Conservation (phyloP, 768 basidiomycete genomes). For the Lentinula guzmanii region DNA sequence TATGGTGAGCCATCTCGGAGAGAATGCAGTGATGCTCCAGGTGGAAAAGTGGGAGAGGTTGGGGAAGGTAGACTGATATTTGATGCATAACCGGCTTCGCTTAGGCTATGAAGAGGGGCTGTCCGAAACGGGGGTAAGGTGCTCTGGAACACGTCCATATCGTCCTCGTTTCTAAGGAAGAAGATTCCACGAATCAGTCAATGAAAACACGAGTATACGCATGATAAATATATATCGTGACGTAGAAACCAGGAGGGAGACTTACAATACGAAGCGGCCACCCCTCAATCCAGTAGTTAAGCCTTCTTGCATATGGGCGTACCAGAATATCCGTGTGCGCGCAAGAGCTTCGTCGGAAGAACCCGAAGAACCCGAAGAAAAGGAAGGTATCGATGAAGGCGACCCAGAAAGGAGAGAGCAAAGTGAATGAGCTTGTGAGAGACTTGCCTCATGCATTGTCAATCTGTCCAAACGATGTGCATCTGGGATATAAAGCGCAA, state of each 20-base stretch:
- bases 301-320: conserved; percentile 81
- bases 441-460: conserved; percentile 73
- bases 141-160: conserved; percentile 66
- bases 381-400: conserved; percentile 25
- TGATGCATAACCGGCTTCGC: conserved; percentile 5
- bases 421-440: conserved; percentile 77
- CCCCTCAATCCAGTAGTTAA: conserved; percentile 77
- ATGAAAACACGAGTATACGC: background rate
- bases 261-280: conserved; percentile 78
- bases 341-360: conserved; percentile 55
- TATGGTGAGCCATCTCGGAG: conserved; percentile 17
- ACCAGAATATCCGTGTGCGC: conserved; percentile 85
- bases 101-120: background rate
- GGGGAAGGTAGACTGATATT: conserved; percentile 27
- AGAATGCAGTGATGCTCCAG: conserved; percentile 14
- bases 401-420: conserved; percentile 49
- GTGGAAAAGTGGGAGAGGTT: conserved; percentile 27
- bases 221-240: no score
- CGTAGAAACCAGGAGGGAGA: background rate
- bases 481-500: conserved; percentile 24
- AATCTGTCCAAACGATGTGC: conserved; percentile 39
- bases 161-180: conserved; percentile 58
- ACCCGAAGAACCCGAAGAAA: conserved; percentile 26
- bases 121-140: conserved; percentile 42
- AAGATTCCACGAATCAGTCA: conserved; percentile 7